Evolutionary conservation across 2,329 filamentous ascomycete genomes (phyloP), one percentile per base, ranked within the genome.

Genomic region (Dissoconium aciculare): DNA sequence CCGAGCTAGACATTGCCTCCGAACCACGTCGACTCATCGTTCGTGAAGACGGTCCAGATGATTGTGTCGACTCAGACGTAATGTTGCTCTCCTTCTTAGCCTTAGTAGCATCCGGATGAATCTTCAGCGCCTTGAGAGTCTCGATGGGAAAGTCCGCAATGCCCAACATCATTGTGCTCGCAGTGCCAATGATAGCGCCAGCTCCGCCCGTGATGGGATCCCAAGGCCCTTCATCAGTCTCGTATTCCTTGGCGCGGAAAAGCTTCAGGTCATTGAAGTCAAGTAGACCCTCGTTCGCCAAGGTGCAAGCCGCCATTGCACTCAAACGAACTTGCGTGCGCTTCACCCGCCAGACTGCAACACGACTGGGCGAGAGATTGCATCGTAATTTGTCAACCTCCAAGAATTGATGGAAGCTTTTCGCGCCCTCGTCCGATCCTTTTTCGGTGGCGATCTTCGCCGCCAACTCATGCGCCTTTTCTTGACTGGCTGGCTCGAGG

Each of bases 121-220:
- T 63, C 17, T 56, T 52, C 27, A 63, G 47, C 5, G 61, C 53
- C 38, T 62, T 63, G 27, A 69, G 47, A 3, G 72, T 62, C 27
- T 71, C 66, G 11, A 64, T 58, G 0, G 71, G 71, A 26, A 75
- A 62, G 46, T 92, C 83, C 1, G 80, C 80, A 24, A 92, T 66
- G 1, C 82, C 81, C 68, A 91, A 78, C 46, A 80, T 71, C 34
- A 94, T 75, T 23, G 70, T 78, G 15, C 78, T 74, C 27, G 89
- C 63, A n/a, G 85, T 87, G 4, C 79, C 78, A n/a, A 92, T 61
- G 1, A 94, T 57, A 0, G 84, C 81, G 26, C 73, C 71, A 0
- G 82, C 74, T 11, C 74, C 79, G 12, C 81, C 82, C 10, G 78
- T 74, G 14, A 91, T 69, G 0, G 83, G 82, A 41, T 89, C 83